Evolutionary conservation across 345 rosid species (phyloP), one percentile per base, ranked within the genome.

Genomic region (Clarkia xantiana): DNA sequence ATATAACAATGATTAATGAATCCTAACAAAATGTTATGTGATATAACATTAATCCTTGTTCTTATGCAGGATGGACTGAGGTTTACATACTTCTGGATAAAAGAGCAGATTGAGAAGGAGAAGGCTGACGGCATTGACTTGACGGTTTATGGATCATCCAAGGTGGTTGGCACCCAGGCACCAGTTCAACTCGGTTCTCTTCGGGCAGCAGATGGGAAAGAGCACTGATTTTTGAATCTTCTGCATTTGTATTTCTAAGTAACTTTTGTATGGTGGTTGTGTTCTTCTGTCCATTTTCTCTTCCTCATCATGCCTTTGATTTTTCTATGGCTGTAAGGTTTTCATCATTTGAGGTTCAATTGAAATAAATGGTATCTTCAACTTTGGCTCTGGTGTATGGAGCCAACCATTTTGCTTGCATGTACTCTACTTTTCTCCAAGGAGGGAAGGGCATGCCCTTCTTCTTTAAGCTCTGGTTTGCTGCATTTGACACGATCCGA

Each of bases 151-250:
- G 99, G 96, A 12, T 76, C 95, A 39, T 87, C 99, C 0, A 91
- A 86, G 70, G 99, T 87, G 48, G 96, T 91, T 57, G 98, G 98
- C 53, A 91, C 98, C 63, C 98, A 91, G 74, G 96, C 98, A 8
- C 96, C 96, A 0, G 95, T 91, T 63, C 96, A 84, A 70, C 59
- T 91, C 10, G 95, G 98, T 23, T 87, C 95, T 11, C 95, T 91
- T 52, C 85, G 94, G 4, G 94, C 96, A 3, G 96, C 83, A 0
- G 88, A 84, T 61, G 98, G 98, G 63, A 91, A 91, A 66, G 94
- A 91, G 68, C 34, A 49, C 8, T 29, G 36, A 29, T n/a, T n/a
- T 7, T 29, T 29, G 36, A 29, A 29, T 29, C 36, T 29, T 29
- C 36, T 29, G 8, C 36, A 7, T 29, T 29, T 3, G 36, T 1